phyloP scores from a whole-genome alignment of 2,329 filamentous ascomycete genomes.

The Scedosporium minutisporum region DNA sequence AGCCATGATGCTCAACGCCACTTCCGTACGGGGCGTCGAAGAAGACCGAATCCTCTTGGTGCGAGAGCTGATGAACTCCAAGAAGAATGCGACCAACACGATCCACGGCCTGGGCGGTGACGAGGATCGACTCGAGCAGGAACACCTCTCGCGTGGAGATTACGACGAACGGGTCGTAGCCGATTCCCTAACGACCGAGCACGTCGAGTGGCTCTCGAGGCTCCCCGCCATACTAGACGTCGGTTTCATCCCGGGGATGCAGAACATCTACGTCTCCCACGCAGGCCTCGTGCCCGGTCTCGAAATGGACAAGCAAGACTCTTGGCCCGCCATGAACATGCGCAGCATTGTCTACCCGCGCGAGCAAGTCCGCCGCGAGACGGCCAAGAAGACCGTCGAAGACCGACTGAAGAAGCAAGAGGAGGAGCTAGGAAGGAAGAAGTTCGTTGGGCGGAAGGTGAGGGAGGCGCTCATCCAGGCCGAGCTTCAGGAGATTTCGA shows the following conservation, averaged over 20 bases:
- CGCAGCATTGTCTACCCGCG: constrained; percentile 57
- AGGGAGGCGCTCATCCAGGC: constrained; percentile 9
- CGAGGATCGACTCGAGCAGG: constrained; percentile 15
- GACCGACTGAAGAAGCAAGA: constrained; percentile 13
- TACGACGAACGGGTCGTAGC: constrained; percentile 42
- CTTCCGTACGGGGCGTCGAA: constrained; percentile 83
- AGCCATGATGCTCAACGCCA: constrained; percentile 63
- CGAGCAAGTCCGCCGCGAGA: constrained; percentile 24
- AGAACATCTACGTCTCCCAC: constrained; percentile 61
- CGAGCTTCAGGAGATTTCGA: constrained; percentile 6
- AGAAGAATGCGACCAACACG: constrained; percentile 9
- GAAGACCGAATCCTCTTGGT: constrained; percentile 76
- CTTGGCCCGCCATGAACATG: constrained; percentile 86
- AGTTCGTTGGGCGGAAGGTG: constrained; percentile 7
- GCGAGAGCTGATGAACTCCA: constrained; percentile 29
- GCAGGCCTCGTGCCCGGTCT: constrained; percentile 75
- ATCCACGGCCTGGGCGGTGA: constrained; percentile 16
- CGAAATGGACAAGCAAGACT: constrained; percentile 59
- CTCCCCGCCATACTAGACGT: constrained; percentile 73
- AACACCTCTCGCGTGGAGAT: constrained; percentile 22
- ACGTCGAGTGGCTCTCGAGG: constrained; percentile 58
- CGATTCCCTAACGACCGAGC: constrained; percentile 41
- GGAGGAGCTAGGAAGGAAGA: constrained; percentile 6
- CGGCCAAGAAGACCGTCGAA: constrained; percentile 15
- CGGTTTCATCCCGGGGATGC: constrained; percentile 44